phyloP scores from a whole-genome alignment of 2,329 filamentous ascomycete genomes.

The Diaporthe velutina region DNA sequence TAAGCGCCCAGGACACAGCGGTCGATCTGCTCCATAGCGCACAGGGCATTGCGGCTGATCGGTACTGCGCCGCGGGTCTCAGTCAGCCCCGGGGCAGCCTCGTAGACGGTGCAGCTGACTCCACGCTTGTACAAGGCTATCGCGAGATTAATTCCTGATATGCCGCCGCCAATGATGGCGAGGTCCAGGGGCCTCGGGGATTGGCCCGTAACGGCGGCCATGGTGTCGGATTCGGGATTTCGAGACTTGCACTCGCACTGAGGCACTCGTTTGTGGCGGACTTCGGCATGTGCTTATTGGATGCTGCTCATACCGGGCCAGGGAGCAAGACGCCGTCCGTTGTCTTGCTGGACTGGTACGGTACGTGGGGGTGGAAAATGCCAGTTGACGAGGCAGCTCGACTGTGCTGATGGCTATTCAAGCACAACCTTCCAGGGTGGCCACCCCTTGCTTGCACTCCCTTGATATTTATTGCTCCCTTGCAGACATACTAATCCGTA shows the following conservation, averaged over 20 bases:
- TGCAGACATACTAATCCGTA: not conserved
- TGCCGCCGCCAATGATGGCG: constrained; percentile 57
- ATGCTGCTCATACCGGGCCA: not conserved
- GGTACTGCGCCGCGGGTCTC: constrained; percentile 55
- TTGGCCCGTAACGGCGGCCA: constrained; percentile 1
- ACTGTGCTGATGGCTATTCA: not conserved
- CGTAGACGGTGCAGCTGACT: constrained; percentile 52
- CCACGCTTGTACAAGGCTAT: constrained; percentile 48
- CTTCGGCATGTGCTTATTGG: not conserved
- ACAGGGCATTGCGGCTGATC: constrained; percentile 51
- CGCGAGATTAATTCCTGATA: constrained; percentile 53
- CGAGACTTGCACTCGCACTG: not conserved
- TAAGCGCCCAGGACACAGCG: constrained; percentile 46
- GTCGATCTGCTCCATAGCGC: constrained; percentile 49
- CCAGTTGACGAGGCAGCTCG: not conserved
- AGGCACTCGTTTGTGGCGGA: not conserved
- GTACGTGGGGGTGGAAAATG: not conserved
- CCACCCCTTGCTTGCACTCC: not conserved
- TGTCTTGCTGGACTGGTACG: not conserved
- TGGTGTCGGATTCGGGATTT: not conserved
- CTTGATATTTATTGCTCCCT: constrained; percentile 12
- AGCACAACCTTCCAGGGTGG: not conserved
- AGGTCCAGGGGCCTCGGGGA: constrained; percentile 46
- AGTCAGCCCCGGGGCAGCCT: constrained; percentile 49
- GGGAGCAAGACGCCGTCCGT: not conserved